These are phyloP conservation scores for Prunus yedoensis DNA, from an alignment of 331 rosid genomes.

Conservation along the genomic window DNA sequence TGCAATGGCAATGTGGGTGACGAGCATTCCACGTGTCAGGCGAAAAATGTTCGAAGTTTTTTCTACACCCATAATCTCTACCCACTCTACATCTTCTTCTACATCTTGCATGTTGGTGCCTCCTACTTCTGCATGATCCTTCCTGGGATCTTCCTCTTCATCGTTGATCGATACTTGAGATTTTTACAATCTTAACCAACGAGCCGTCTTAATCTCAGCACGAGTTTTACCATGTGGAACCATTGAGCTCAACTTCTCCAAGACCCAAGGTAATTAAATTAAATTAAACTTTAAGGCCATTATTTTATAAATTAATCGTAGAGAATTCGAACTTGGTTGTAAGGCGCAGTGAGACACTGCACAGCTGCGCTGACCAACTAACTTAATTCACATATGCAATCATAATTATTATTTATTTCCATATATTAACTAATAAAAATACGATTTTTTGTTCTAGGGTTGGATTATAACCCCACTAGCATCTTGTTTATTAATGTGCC, in stretches of 20 bases:
- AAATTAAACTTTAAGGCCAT: too few relatives aligned
- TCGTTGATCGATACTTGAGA: constrained; percentile 56
- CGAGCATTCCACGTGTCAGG: constrained; percentile 46
- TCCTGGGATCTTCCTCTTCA: constrained; percentile 73
- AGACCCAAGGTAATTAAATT: constrained; percentile 39
- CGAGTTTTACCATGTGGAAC: constrained; percentile 56
- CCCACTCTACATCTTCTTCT: constrained; percentile 53
- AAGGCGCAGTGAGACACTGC: too few relatives aligned
- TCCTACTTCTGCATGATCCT: constrained; percentile 52
- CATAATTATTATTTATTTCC: background rate
- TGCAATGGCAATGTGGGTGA: constrained; percentile 58
- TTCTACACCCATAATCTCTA: constrained; percentile 73
- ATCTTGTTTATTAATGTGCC: constrained; percentile 63
- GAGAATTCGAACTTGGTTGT: too few relatives aligned
- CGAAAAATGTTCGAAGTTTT: constrained; percentile 70
- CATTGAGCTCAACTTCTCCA: constrained; percentile 64
- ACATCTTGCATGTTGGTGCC: constrained; percentile 56
- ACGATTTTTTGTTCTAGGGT: constrained; percentile 35
- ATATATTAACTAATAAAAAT: background rate
- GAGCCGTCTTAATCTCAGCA: constrained; percentile 43
- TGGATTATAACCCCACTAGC: constrained; percentile 60
- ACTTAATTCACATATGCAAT: too few relatives aligned
- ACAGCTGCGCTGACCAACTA: too few relatives aligned
- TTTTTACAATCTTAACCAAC: constrained; percentile 58
- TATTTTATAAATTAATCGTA: too few relatives aligned